phyloP scores from a whole-genome alignment of 2,329 filamentous ascomycete genomes.

The Pseudopyricularia cyperi region DNA sequence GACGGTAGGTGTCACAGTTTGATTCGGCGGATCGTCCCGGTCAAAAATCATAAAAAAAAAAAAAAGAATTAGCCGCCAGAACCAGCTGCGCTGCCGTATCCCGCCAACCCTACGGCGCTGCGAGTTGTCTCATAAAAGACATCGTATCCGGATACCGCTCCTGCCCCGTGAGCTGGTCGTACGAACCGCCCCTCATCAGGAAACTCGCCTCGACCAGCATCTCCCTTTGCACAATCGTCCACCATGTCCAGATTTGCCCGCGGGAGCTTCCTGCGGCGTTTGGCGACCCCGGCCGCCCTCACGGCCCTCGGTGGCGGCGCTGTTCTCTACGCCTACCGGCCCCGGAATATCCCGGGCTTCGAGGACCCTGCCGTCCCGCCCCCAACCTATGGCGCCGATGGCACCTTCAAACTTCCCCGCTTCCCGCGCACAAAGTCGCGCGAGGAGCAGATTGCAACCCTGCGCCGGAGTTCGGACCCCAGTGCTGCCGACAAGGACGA shows the following conservation, averaged over 20 bases:
- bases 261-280: constrained; percentile 23
- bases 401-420: constrained; percentile 50
- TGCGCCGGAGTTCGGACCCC: constrained; percentile 29
- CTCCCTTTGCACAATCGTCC: neutral
- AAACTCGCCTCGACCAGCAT: neutral
- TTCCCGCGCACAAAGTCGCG: constrained; percentile 52
- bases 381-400: constrained; percentile 55
- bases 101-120: neutral
- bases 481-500: constrained; percentile 16
- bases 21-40: neutral
- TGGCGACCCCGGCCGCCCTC: constrained; percentile 27
- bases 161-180: neutral
- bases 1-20: neutral
- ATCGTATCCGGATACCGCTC: neutral
- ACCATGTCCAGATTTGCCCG: constrained; percentile 4
- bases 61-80: no score
- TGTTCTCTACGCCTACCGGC: constrained; percentile 46
- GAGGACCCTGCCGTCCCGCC: constrained; percentile 57
- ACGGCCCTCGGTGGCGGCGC: constrained; percentile 29
- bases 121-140: neutral
- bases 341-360: constrained; percentile 57
- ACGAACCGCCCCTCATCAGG: neutral
- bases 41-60: neutral
- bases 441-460: constrained; percentile 49
- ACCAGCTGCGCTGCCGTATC: neutral